Conservation (phyloP, 1,139 yeast species). For the Geotrichum carabidarum region DNA sequence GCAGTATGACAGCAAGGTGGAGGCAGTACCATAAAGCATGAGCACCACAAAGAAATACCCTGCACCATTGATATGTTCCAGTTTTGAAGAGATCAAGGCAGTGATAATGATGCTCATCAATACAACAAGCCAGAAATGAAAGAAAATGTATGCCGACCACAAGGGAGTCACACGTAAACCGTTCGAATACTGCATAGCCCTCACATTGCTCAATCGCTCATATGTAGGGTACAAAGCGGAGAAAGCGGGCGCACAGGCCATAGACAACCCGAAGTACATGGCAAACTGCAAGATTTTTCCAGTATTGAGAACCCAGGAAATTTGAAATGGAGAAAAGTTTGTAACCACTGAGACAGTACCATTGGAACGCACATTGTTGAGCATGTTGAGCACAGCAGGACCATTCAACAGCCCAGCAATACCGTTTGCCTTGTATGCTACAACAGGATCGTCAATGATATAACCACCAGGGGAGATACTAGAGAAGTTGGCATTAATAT, state of each 20-base stretch:
- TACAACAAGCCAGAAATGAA: conserved; percentile 29
- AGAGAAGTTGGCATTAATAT: conserved; percentile 26
- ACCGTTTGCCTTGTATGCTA: conserved; percentile 31
- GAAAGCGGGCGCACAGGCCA: conserved; percentile 39
- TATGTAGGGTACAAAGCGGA: conserved; percentile 37
- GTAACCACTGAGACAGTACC: conserved; percentile 32
- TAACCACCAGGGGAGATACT: conserved; percentile 36
- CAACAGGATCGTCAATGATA: conserved; percentile 27
- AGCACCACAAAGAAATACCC: conserved; percentile 36
- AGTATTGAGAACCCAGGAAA: conserved; percentile 32
- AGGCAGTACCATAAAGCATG: conserved; percentile 34
- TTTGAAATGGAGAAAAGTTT: conserved; percentile 36
- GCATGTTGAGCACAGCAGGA: conserved; percentile 30
- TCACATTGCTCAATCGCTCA: conserved; percentile 36
- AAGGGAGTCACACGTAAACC: conserved; percentile 37
- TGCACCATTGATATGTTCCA: conserved; percentile 28
- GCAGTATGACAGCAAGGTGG: conserved; percentile 33
- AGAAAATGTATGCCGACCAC: conserved; percentile 36
- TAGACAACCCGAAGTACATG: conserved; percentile 35
- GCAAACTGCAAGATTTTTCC: conserved; percentile 38
- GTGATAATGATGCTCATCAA: conserved; percentile 29
- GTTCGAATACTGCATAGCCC: conserved; percentile 40
- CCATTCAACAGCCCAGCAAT: conserved; percentile 26
- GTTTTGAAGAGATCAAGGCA: conserved; percentile 30
- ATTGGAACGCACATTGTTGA: conserved; percentile 32